These are phyloP conservation scores for Hirschfeldia incana DNA, from an alignment of 345 rosid species.

Conservation along the genomic window DNA sequence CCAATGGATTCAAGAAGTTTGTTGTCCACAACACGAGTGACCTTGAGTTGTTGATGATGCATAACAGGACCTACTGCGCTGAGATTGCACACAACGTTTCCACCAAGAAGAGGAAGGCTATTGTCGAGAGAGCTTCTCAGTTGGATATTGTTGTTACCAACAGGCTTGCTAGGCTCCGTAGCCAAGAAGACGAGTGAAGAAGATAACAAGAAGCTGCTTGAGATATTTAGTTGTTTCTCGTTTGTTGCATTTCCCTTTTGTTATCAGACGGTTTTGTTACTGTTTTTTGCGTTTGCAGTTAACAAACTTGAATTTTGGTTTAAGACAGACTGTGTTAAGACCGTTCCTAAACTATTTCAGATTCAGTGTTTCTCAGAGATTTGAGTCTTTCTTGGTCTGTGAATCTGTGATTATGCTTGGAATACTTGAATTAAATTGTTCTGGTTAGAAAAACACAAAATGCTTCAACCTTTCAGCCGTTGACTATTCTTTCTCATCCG, in stretches of 20 bases:
- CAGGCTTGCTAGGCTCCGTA: slow-evolving; percentile 72
- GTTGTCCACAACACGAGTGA: slow-evolving; percentile 72
- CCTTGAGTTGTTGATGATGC: slow-evolving; percentile 91
- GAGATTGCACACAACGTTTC: slow-evolving; percentile 87
- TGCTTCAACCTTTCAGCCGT: too few relatives aligned
- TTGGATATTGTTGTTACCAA: slow-evolving; percentile 74
- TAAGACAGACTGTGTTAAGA: background rate
- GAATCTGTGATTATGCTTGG: background rate
- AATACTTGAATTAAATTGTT: too few relatives aligned
- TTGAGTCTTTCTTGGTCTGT: background rate
- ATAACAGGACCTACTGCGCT: slow-evolving; percentile 86
- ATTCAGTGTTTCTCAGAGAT: background rate
- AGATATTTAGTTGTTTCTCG: slow-evolving; percentile 24
- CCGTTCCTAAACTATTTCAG: background rate
- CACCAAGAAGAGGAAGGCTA: slow-evolving; percentile 76
- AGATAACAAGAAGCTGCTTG: background rate
- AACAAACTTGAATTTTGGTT: slow-evolving; percentile 24
- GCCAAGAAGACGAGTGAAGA: slow-evolving; percentile 78
- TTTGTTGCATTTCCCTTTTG: slow-evolving; percentile 19
- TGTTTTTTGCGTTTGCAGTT: background rate
- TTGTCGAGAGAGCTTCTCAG: slow-evolving; percentile 81
- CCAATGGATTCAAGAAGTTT: slow-evolving; percentile 83
- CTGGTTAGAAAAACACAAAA: too few relatives aligned
- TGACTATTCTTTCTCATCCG: too few relatives aligned
- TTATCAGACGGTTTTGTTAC: slow-evolving; percentile 20